phyloP scores from a whole-genome alignment of 352 stramenopile species.

The Globisporangium alternatum region DNA sequence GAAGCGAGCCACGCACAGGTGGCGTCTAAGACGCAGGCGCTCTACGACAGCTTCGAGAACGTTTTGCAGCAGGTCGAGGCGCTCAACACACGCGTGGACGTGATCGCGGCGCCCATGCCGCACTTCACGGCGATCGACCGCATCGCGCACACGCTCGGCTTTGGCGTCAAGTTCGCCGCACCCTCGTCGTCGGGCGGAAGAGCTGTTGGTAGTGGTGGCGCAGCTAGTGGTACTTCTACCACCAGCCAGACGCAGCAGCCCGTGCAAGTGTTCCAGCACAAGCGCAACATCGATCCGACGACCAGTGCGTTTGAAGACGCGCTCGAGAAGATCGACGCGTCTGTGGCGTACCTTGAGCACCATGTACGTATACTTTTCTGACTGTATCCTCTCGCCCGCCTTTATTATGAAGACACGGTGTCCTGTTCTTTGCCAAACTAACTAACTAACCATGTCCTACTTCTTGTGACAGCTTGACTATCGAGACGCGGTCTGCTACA shows the following conservation, averaged over 20 bases:
- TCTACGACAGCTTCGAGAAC: slow-evolving; percentile 80
- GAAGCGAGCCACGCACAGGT: slow-evolving; percentile 78
- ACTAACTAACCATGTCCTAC: neutral
- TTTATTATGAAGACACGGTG: no score
- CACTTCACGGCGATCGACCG: slow-evolving; percentile 68
- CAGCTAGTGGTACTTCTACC: neutral
- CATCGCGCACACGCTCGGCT: slow-evolving; percentile 55
- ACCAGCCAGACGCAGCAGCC: slow-evolving; percentile 19
- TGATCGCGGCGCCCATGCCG: slow-evolving; percentile 63
- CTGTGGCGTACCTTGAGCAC: slow-evolving; percentile 54
- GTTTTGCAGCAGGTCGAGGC: slow-evolving; percentile 57
- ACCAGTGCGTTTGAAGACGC: slow-evolving; percentile 52
- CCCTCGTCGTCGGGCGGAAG: slow-evolving; percentile 13
- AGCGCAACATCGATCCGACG: slow-evolving; percentile 69
- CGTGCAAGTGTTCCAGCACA: slow-evolving; percentile 79
- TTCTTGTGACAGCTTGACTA: slow-evolving; percentile 47
- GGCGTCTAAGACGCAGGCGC: slow-evolving; percentile 62
- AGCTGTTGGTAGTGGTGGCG: neutral
- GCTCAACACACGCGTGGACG: slow-evolving; percentile 57
- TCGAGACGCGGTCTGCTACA: slow-evolving; percentile 65
- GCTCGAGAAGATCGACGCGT: slow-evolving; percentile 69
- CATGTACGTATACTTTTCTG: slow-evolving; percentile 43
- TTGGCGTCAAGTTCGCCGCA: slow-evolving; percentile 63
- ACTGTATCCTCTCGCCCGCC: neutral
- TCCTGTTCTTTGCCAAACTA: neutral